Conservation (phyloP, 371 early-diverging fungal species). For the Mortierella sp. region DNA sequence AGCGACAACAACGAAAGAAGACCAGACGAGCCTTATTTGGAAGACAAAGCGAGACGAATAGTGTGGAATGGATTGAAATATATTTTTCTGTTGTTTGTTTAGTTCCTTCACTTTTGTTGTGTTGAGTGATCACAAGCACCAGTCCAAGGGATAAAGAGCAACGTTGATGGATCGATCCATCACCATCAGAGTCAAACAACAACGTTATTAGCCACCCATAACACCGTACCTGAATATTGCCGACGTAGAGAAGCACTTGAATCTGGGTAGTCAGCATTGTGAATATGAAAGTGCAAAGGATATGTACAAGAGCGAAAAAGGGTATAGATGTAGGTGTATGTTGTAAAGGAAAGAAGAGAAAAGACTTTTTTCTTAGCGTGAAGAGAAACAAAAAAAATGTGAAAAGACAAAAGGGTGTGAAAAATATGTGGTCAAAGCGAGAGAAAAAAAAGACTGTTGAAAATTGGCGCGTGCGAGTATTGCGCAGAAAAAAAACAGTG, state of each 20-base stretch:
- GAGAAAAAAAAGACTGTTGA: background rate
- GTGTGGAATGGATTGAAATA: background rate
- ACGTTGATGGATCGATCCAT: background rate
- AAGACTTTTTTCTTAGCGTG: background rate
- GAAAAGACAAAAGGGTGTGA: background rate
- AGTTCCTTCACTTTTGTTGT: background rate
- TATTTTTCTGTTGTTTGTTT: background rate
- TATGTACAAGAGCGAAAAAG: background rate
- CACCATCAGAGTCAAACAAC: background rate
- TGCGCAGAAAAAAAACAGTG: background rate
- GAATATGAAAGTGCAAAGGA: background rate
- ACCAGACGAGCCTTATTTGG: background rate
- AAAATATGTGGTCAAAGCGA: constrained; percentile 3
- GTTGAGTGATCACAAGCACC: background rate
- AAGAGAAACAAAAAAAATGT: background rate
- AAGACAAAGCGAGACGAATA: background rate
- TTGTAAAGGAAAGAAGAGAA: background rate
- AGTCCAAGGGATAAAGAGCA: background rate
- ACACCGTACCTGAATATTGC: constrained; percentile 42
- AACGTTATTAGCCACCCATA: background rate
- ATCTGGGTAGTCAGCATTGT: constrained; percentile 41
- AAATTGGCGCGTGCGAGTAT: background rate
- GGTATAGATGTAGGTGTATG: background rate
- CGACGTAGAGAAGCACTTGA: constrained; percentile 42
- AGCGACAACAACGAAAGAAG: background rate